Percentiles rank a stretch among this genome's conserved stretches.
Conservation (phyloP, 148 eudicot species). For the Camellia sinensis region DNA sequence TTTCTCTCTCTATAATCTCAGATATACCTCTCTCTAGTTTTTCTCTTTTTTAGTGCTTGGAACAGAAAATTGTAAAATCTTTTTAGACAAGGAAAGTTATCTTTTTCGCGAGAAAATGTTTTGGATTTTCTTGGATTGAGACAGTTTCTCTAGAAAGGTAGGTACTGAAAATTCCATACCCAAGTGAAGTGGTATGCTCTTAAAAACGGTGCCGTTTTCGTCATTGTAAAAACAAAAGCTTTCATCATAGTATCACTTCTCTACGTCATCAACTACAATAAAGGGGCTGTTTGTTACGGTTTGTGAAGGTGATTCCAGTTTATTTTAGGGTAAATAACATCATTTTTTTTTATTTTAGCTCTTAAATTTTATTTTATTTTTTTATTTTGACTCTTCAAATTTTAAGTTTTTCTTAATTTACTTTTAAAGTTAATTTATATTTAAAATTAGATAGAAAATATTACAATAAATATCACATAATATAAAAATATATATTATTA, state of each 20-base stretch:
- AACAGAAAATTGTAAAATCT: conserved; percentile 9
- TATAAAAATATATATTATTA: too few relatives aligned
- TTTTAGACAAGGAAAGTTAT: conserved; percentile 25
- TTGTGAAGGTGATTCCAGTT: too few relatives aligned
- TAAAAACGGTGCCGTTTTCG: background rate
- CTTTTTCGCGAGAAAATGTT: conserved; percentile 2
- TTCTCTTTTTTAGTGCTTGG: conserved; percentile 23
- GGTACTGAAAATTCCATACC: background rate
- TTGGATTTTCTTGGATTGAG: conserved; percentile 23
- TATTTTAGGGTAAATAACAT: too few relatives aligned
- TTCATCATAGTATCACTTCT: background rate
- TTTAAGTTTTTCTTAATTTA: too few relatives aligned
- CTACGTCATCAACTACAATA: background rate
- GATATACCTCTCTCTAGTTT: conserved; percentile 13
- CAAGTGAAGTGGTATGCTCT: background rate
- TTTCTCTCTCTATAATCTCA: background rate
- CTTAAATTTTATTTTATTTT: too few relatives aligned
- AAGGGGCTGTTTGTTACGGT: too few relatives aligned
- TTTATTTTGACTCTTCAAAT: too few relatives aligned
- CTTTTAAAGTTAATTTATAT: too few relatives aligned
- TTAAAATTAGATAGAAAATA: too few relatives aligned
- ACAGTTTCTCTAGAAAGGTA: conserved; percentile 18
- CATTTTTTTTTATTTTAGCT: too few relatives aligned
- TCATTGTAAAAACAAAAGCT: background rate
- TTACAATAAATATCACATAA: too few relatives aligned